Evolutionary conservation across 371 early-diverging fungal genomes (phyloP), one percentile per base, ranked within the genome.

Genomic region (Rhizopus microsporus): DNA sequence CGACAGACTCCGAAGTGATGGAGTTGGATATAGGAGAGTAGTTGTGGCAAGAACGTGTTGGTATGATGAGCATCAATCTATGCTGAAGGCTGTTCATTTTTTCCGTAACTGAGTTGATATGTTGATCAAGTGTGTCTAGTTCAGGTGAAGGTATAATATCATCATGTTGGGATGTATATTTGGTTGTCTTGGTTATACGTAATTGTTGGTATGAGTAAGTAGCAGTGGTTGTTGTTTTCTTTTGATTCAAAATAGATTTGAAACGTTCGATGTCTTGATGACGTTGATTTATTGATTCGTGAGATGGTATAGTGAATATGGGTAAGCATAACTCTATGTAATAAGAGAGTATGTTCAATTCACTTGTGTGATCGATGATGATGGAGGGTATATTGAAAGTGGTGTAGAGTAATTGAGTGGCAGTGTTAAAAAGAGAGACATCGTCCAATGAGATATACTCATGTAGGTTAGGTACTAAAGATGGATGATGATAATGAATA

Each of bases 401-500:
- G 15, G 65, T 55, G 38, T 60, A 55, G 9, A 61, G 52, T 31
- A 68, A 57, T 45, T 64, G 64, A 34, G 66, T 59, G 15, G 71
- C 69, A 9, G 51, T 55, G 9, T 49, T 35, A 1, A 49, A 39
- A 7, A 33, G 8, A 39, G 54, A n/a, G 39, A 7, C n/a, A 63
- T 43, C 12, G 48, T 62, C 13, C 43, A 46, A 10, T 47, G 53
- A 48, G 43, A 63, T 42, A 43, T 67, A 54, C 4, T 65, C 62
- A 45, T 74, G 59, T 10, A 85, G 68, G 48, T 89, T 81, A 5
- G 83, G 78, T 10, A 89, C 56, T 37, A 83, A 65, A 0, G 69
- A 74, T 1, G 88, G 87, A 44, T 82, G 73, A 54, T 86, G 85
- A 17, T 81, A 76, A 62, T 91, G 87, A 42, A 89, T 69, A 13